A percentile compares a stretch with the other conserved stretches of the same genome.
Evolutionary conservation across 78 protist species (phyloP).

Genomic region (Dictyostelium firmibasis): DNA sequence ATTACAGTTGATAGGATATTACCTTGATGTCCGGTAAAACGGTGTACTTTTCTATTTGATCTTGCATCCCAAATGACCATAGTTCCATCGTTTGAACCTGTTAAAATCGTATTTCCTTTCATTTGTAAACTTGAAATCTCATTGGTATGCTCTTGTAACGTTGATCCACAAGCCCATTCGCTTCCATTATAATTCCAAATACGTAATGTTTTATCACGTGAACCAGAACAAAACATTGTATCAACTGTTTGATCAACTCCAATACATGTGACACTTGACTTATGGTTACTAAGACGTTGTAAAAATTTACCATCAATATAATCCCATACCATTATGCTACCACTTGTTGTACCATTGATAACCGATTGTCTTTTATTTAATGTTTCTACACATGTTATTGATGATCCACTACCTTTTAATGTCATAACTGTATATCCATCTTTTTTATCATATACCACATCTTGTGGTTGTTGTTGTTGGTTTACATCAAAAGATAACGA

Average conservation of each 20-base stretch:
- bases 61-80: constrained; percentile 66
- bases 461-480: neutral
- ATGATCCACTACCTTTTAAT: constrained; percentile 46
- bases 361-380: neutral
- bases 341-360: constrained; percentile 25
- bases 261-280: constrained; percentile 32
- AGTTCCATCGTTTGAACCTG: constrained; percentile 67
- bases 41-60: constrained; percentile 20
- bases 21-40: constrained; percentile 44
- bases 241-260: constrained; percentile 31
- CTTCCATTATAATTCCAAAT: constrained; percentile 32
- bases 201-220: constrained; percentile 59
- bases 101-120: constrained; percentile 52
- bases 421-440: constrained; percentile 67
- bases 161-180: constrained; percentile 44
- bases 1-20: constrained; percentile 24
- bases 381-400: neutral
- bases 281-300: constrained; percentile 42
- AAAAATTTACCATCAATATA: constrained; percentile 47
- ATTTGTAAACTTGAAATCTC: constrained; percentile 59
- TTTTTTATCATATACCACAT: constrained; percentile 13
- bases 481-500: neutral
- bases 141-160: constrained; percentile 71
- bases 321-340: constrained; percentile 25
- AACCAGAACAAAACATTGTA: constrained; percentile 39